Percentiles rank a stretch among this genome's conserved stretches.
phyloP scores from a whole-genome alignment of 139 green algal species.

The Chlamydomonas incerta region DNA sequence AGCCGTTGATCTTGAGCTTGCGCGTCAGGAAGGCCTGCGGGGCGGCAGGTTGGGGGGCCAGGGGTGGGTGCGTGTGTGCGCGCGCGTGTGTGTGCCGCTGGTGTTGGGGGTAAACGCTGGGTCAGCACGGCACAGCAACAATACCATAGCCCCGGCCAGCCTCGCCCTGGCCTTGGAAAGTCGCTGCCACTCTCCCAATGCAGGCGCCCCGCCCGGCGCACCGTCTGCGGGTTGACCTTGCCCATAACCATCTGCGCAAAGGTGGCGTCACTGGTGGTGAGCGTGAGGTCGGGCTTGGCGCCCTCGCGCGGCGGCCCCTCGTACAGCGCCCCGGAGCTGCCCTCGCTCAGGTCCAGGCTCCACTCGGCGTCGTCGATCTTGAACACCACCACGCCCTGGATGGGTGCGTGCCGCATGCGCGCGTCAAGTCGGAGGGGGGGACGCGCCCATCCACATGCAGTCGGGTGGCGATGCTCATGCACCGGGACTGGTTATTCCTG shows the following conservation, averaged over 20 bases:
- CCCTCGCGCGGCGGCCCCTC: not conserved
- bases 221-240: conserved; percentile 87
- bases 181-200: too few relatives aligned
- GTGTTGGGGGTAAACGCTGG: not conserved
- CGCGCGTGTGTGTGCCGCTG: not conserved
- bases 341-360: conserved; percentile 82
- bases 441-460: too few relatives aligned
- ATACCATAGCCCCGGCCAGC: not conserved
- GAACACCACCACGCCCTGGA: conserved; percentile 87
- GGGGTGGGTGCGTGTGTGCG: not conserved
- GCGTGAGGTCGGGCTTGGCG: conserved; percentile 76
- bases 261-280: conserved; percentile 79
- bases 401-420: too few relatives aligned
- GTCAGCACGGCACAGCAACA: too few relatives aligned
- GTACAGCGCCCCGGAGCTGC: conserved; percentile 49
- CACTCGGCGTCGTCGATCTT: conserved; percentile 83
- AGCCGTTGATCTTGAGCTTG: conserved; percentile 90
- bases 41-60: not conserved
- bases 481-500: too few relatives aligned
- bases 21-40: conserved; percentile 87
- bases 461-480: too few relatives aligned
- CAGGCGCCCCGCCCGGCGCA: conserved; percentile 20
- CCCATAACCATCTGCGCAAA: conserved; percentile 86
- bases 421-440: too few relatives aligned
- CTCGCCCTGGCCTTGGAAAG: too few relatives aligned